A percentile compares a stretch with the other conserved stretches of the same genome.
phyloP scores from a whole-genome alignment of 805 yeast genomes.

The Candida methanosorbosa region DNA sequence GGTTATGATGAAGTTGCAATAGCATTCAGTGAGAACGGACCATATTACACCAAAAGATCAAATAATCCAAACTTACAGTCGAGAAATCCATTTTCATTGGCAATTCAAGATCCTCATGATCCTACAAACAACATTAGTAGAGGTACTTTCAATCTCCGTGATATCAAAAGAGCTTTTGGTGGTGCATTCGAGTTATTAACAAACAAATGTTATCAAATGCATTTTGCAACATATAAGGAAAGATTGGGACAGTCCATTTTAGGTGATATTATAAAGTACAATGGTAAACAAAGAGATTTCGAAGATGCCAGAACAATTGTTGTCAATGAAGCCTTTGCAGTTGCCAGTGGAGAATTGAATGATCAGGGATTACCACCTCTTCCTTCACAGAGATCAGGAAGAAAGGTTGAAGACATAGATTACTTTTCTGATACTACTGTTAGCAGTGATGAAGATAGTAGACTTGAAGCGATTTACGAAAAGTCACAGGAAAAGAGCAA shows the following conservation, averaged over 20 bases:
- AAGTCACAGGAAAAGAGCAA: conserved; percentile 9
- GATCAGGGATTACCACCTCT: conserved; percentile 23
- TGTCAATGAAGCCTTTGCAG: conserved; percentile 45
- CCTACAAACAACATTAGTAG: conserved; percentile 75
- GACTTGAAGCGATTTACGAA: conserved; percentile 8
- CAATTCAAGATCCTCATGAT: conserved; percentile 88
- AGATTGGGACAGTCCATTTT: conserved; percentile 66
- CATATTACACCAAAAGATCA: conserved; percentile 52
- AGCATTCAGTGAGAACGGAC: conserved; percentile 48
- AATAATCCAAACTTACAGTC: conserved; percentile 27
- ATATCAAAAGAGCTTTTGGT: conserved; percentile 75
- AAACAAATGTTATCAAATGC: conserved; percentile 67
- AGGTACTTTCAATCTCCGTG: conserved; percentile 73
- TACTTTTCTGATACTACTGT: conserved; percentile 34
- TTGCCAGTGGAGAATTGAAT: conserved; percentile 8
- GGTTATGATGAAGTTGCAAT: conserved; percentile 76
- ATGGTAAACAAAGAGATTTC: conserved; percentile 69
- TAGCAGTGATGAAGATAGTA: conserved; percentile 14
- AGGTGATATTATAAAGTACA: conserved; percentile 70
- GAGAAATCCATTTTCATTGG: conserved; percentile 52
- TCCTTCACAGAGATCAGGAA: conserved; percentile 28
- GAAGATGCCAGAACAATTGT: conserved; percentile 64
- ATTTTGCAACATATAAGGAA: conserved; percentile 54
- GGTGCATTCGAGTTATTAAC: conserved; percentile 79
- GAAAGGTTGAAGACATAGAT: conserved; percentile 29